These are phyloP conservation scores for Saccharomyces pastorianus DNA, from an alignment of 1,139 yeast genomes.

Conservation along the genomic window DNA sequence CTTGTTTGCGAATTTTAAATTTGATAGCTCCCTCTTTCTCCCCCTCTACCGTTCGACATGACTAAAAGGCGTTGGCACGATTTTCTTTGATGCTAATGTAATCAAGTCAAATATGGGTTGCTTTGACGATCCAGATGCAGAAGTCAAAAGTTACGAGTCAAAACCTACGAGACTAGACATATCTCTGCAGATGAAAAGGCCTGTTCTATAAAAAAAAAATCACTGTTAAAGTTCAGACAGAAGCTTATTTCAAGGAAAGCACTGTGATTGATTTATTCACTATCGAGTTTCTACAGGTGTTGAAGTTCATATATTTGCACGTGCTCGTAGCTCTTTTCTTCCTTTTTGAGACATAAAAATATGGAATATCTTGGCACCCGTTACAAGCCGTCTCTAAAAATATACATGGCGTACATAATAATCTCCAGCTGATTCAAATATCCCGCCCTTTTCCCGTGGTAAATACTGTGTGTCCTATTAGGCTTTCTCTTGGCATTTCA, in stretches of 20 bases:
- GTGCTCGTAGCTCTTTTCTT: not conserved
- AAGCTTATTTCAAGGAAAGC: not conserved
- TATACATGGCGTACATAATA: not conserved
- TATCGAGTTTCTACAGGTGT: not conserved
- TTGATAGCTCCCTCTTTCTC: not conserved
- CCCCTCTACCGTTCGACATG: not conserved
- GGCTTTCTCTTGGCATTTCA: not conserved
- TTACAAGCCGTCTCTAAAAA: not conserved
- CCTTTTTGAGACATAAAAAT: not conserved
- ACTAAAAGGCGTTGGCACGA: not conserved
- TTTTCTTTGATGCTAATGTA: not conserved
- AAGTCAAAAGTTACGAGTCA: not conserved
- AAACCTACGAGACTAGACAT: not conserved
- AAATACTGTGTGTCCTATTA: not conserved
- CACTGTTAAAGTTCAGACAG: not conserved
- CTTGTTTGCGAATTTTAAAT: not conserved
- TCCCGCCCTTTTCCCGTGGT: not conserved
- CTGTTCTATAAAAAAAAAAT: not conserved
- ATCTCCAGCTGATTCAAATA: not conserved
- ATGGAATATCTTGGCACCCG: not conserved
- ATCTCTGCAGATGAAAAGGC: not conserved
- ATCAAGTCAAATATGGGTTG: not conserved
- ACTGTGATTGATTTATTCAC: not conserved
- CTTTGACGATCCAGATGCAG: not conserved
- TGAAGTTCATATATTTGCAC: not conserved